Conservation (phyloP, 176 grass and related monocot genomes). For the Eremochloa ophiuroides region DNA sequence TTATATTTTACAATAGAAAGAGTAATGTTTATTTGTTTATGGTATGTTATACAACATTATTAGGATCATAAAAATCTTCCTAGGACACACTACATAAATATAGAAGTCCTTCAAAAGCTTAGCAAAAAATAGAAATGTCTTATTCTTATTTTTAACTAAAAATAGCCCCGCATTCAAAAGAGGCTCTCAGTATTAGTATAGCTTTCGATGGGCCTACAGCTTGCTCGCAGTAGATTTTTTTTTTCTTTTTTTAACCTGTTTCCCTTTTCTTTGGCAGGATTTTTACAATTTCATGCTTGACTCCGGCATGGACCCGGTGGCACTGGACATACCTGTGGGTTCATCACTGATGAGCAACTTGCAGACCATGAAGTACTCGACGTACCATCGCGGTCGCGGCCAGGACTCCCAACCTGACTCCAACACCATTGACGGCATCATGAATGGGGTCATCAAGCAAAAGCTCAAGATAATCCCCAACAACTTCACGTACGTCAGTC, state of each 20-base stretch:
- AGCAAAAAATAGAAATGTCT: too few relatives aligned
- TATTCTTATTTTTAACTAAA: neutral
- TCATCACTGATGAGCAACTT: neutral
- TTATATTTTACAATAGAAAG: too few relatives aligned
- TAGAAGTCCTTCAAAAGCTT: too few relatives aligned
- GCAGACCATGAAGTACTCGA: conserved; percentile 28
- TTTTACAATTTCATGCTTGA: conserved; percentile 88
- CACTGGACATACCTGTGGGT: neutral
- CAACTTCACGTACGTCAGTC: conserved; percentile 17
- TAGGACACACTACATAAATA: too few relatives aligned
- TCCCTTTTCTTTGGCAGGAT: conserved; percentile 23
- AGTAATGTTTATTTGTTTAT: too few relatives aligned
- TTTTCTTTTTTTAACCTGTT: too few relatives aligned
- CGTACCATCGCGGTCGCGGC: conserved; percentile 28
- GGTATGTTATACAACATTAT: too few relatives aligned
- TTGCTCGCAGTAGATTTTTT: neutral
- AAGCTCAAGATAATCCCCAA: conserved; percentile 83
- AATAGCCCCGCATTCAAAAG: neutral
- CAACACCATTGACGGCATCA: conserved; percentile 36
- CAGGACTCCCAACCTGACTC: conserved; percentile 21
- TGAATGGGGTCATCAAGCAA: conserved; percentile 74
- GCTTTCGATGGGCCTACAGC: neutral
- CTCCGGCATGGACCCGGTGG: conserved; percentile 43
- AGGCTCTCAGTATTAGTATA: neutral
- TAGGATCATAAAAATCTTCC: too few relatives aligned